Percentiles rank a stretch among this genome's conserved stretches.
phyloP scores from a whole-genome alignment of 2,329 filamentous ascomycete species.

The Arthrobotrys musiformis region DNA sequence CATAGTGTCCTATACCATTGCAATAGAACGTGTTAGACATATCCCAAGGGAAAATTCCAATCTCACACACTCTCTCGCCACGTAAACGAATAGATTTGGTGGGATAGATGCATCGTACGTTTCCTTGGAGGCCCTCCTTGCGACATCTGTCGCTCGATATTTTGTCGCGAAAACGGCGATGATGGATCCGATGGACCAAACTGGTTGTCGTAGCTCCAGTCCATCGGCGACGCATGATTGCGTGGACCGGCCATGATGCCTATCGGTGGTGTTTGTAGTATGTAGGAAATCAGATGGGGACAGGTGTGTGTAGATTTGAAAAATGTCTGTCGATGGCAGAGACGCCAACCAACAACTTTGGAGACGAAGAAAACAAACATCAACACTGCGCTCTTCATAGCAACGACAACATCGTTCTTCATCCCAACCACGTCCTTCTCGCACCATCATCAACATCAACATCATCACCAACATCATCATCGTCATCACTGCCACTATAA shows the following conservation, averaged over 20 bases:
- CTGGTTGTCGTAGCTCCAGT: slow-evolving; percentile 68
- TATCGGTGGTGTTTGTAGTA: not conserved
- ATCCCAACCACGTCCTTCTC: not conserved
- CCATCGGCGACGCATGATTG: slow-evolving; percentile 66
- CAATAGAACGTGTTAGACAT: slow-evolving; percentile 9
- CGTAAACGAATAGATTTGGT: no score
- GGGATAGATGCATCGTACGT: slow-evolving; percentile 15
- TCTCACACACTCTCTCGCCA: no score
- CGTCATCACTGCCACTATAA: not conserved
- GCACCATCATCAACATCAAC: not conserved
- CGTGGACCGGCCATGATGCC: slow-evolving; percentile 58
- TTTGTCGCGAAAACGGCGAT: slow-evolving; percentile 64
- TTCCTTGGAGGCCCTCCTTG: slow-evolving; percentile 41
- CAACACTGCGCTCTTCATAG: slow-evolving; percentile 28
- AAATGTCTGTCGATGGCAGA: not conserved
- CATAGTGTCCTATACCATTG: slow-evolving; percentile 34
- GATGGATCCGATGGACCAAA: slow-evolving; percentile 64
- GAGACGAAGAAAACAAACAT: slow-evolving; percentile 28
- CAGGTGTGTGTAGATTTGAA: not conserved
- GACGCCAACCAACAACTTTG: not conserved
- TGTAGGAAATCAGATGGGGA: not conserved
- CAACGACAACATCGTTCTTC: slow-evolving; percentile 16
- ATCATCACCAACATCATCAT: not conserved
- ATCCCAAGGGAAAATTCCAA: not conserved
- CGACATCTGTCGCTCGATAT: slow-evolving; percentile 63